Evolutionary conservation across 768 basidiomycete genomes (phyloP), one percentile per base, ranked within the genome.

Genomic region (Macrocybe gigantea): DNA sequence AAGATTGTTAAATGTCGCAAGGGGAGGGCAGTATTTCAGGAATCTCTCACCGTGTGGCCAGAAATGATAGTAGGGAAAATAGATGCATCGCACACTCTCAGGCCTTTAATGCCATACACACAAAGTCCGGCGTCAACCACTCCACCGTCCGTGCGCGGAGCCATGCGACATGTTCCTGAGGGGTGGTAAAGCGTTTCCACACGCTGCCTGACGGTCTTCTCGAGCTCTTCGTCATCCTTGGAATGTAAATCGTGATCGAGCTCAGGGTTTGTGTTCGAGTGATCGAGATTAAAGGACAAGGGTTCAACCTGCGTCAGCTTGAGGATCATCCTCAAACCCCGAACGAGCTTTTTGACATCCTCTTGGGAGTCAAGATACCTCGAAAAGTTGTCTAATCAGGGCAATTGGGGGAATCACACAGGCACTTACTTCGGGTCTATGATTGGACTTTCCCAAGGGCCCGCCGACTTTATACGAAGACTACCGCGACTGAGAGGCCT

Each of bases 131-230:
- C 49, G 51, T 72, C 69, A 12, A 72, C 69, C 3, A 73, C 69
- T 6, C 73, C 73, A 13, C 61, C 65, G 33, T 72, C 56, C 38
- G 67, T 63, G 12, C 50, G 46, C 6, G 71, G 70, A 2, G 68
- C 70, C 75, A 78, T 77, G 22, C 70, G 63, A 49, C 74, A 76
- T 9, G 73, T 73, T 22, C 70, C 60, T 1, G 68, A 60, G 1
- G 74, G 75, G 51, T 77, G 76, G 54, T 75, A 78, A 22, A 75
- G 57, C n/a, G 75, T 77, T 52, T 72, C 69, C 1, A 71, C 57
- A 15, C 72, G 68, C 11, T 68, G 63, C 34, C 63, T 59, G n/a
- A 78, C 62, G 13, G 74, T 31, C 11, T 70, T 64, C 36, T 63
- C 66, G 3, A 78, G 45, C 45, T 75, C 72, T n/a, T 61, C 66